Base-by-base conservation (phyloP, 345 rosid genomes). In the Tarenaya hassleriana region DNA sequence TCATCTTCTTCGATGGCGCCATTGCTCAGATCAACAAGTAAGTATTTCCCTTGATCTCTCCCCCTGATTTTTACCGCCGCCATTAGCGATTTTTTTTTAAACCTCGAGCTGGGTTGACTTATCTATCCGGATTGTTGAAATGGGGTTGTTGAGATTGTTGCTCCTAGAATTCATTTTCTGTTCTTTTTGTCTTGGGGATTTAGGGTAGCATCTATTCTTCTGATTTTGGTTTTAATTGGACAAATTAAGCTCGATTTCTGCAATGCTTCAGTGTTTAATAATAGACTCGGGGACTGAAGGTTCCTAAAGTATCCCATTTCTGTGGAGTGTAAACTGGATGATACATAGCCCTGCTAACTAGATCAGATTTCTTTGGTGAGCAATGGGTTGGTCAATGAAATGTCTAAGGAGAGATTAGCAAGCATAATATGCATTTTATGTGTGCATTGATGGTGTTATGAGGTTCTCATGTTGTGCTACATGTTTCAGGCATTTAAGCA, bases 1-100 rank as follows among this genome's bases (percentile, higher is more conserved):
- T 83, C 50, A 92, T 92, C 82, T 88, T 92, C 90, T 91, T 91
- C 75, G 96, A 91, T 62, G 98, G 98, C 17, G 92, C 96, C 75
- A 71, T 87, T 72, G 98, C 98, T 62, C 98, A 91, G 83, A 91
- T 91, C 88, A 84, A 84, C 81, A 87, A 82, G 97, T 86, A 80
- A 34, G 35, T 38, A 15, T 16, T 43, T 46, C 33, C 32, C 10
- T 33, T 6, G 16, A 29, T 56, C 58, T 47, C 14, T 27, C 18
- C 56, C 48, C 44, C 41, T 3, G 17, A 34, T 37, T 84, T n/a
- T 86, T 65, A 83, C 75, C 48, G 86, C 84, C 38, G 78, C 85
- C 67, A 50, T 79, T 69, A 79, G 81, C 59, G 92, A 79, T 80
- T 79, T 88, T 81, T n/a, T 77, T 83, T 81, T 79, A 79, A 75